Base-by-base conservation (phyloP, 2,329 filamentous ascomycete genomes). In the Xylogone sp. region DNA sequence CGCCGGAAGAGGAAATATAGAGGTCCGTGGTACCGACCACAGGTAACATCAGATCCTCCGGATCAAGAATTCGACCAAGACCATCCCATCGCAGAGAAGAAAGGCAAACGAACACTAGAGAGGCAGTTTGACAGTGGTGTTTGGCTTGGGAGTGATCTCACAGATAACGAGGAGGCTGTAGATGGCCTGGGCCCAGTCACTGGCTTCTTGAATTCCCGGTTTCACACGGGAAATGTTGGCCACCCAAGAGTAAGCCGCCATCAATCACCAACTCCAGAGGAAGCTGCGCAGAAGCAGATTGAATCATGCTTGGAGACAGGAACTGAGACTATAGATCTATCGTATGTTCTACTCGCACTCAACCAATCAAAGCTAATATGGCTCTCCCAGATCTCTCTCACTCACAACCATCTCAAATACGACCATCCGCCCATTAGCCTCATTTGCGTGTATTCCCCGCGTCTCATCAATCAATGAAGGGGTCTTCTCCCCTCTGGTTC, bases 111-210 rank as follows among this genome's bases (percentile, higher is more conserved):
- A 39, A 73, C 73, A 13, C 71, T 87, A 49, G 71, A 75, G 59
- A 75, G 82, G 48, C 81, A 86, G 57, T 70, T 79, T 52, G 87
- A 90, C 67, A 88, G 85, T 65, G 84, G 83, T 47, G 78, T 90
- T 2, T 90, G 78, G 69, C 76, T 90, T 71, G 82, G 77, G 3
- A 86, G 82, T 55, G 85, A 87, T 57, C 69, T 66, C 22, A 71
- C 69, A 31, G 72, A 76, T 27, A 69, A 73, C 10, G 77, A 81
- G 48, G 62, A 63, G 18, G 50, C 43, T 18, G 49, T 55, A 49
- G 60, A 63, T 34, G 53, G 52, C 6, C 12, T 54, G 21, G 52
- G 52, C n/a, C 34, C 34, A 16, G n/a, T 18, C 34, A 18, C 8
- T 39, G 34, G 34, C 5, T 39, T 39, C 34, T 18, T 39, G 34